These are phyloP conservation scores for Pseudogymnoascus sp. DNA, from an alignment of 2,329 filamentous ascomycete genomes.

Conservation along the genomic window DNA sequence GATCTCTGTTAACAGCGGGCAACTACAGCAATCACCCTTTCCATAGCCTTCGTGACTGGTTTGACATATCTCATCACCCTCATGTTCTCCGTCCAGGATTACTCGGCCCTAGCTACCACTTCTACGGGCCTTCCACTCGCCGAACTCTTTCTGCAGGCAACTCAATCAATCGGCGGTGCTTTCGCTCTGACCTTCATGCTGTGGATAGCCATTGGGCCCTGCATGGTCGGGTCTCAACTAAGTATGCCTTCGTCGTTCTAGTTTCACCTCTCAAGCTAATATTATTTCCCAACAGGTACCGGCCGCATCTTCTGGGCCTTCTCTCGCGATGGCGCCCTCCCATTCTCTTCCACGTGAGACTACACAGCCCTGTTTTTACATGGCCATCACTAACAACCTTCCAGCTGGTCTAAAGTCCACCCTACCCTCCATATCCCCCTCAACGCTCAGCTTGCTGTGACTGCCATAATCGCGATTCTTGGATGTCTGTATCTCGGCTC, in stretches of 20 bases:
- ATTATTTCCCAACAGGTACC: constrained; percentile 20
- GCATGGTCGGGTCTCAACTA: constrained; percentile 28
- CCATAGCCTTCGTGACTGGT: constrained; percentile 41
- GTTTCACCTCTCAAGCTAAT: constrained; percentile 10
- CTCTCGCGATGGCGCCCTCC: constrained; percentile 35
- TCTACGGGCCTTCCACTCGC: constrained; percentile 36
- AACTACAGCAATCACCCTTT: constrained; percentile 34
- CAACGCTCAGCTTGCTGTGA: constrained; percentile 30
- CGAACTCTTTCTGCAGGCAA: constrained; percentile 39
- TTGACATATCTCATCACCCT: constrained; percentile 41
- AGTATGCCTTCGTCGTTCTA: constrained; percentile 14
- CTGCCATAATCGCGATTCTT: constrained; percentile 29
- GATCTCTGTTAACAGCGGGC: not conserved
- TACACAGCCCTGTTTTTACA: not conserved
- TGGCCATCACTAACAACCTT: constrained; percentile 14
- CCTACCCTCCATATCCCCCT: constrained; percentile 28
- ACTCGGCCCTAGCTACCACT: constrained; percentile 32
- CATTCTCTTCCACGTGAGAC: constrained; percentile 25
- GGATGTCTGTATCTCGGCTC: constrained; percentile 37
- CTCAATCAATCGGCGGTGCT: constrained; percentile 32
- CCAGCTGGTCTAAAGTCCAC: constrained; percentile 30
- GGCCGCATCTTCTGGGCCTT: constrained; percentile 35
- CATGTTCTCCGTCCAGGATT: constrained; percentile 44
- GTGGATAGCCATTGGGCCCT: constrained; percentile 32
- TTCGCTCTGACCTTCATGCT: constrained; percentile 35